Evolutionary conservation across 768 basidiomycete species (phyloP).

Genomic region (Mrakia frigida): DNA sequence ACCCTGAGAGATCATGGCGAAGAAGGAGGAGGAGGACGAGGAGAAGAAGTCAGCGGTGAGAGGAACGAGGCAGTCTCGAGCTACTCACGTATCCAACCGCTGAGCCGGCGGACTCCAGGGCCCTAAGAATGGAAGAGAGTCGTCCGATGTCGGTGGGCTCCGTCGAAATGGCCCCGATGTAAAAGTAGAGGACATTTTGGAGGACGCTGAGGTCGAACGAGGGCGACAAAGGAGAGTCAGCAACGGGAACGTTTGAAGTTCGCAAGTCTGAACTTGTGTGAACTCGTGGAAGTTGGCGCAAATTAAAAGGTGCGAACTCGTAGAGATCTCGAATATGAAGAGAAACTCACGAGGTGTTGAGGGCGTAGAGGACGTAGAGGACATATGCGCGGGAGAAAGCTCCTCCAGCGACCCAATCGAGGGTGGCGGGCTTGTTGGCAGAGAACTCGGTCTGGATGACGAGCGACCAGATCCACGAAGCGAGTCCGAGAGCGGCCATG

Average conservation of each 20-base stretch:
- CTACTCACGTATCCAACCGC: conserved; percentile 25
- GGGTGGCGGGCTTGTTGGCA: neutral
- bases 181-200: conserved; percentile 24
- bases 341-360: conserved; percentile 15
- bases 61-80: too few species aligned
- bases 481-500: conserved; percentile 16
- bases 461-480: conserved; percentile 28
- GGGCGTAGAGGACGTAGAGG: conserved; percentile 19
- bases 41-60: too few species aligned
- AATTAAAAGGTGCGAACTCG: neutral
- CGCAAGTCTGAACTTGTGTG: neutral
- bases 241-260: neutral
- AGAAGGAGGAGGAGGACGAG: too few species aligned
- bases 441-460: conserved; percentile 28
- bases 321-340: too few species aligned
- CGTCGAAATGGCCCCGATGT: conserved; percentile 16
- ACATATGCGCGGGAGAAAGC: conserved; percentile 18
- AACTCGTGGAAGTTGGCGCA: neutral
- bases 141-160: conserved; percentile 31
- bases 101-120: conserved; percentile 26
- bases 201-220: neutral
- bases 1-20: neutral
- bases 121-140: conserved; percentile 33
- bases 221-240: neutral
- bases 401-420: conserved; percentile 15